These are phyloP conservation scores for Fusarium sp. DNA, from an alignment of 2,329 filamentous ascomycete species.

Conservation along the genomic window DNA sequence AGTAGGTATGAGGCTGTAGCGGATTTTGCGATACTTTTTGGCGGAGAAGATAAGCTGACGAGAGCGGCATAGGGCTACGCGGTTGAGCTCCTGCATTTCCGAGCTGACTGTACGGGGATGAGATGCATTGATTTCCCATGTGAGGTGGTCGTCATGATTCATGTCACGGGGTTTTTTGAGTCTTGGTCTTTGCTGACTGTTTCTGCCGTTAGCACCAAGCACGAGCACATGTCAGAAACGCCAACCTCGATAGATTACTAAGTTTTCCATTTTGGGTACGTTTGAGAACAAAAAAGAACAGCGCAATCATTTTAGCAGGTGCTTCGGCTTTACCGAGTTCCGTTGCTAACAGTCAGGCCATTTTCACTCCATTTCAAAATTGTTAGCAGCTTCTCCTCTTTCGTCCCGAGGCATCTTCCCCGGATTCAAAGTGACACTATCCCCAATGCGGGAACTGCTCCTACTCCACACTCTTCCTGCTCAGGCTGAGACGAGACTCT, in stretches of 20 bases:
- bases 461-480: constrained; percentile 18
- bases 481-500: constrained; percentile 18
- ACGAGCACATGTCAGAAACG: constrained; percentile 31
- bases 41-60: neutral
- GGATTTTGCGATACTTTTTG: neutral
- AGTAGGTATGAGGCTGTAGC: neutral
- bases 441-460: constrained; percentile 7
- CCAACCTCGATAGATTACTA: neutral
- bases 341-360: neutral
- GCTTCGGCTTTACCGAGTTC: neutral
- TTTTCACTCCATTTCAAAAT: neutral
- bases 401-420: constrained; percentile 43
- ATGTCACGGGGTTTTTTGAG: constrained; percentile 23
- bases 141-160: constrained; percentile 11
- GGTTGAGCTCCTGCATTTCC: neutral
- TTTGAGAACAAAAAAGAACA: neutral
- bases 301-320: neutral
- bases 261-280: neutral
- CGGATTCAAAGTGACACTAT: constrained; percentile 35
- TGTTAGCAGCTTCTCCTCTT: constrained; percentile 12
- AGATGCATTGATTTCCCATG: neutral
- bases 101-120: neutral
- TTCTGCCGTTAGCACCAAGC: constrained; percentile 11
- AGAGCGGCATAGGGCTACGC: neutral
- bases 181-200: constrained; percentile 3